Percentiles rank a stretch among this genome's conserved stretches.
Conservation (phyloP, 1,284 basidiomycete genomes). For the Apiotrichum mycotoxinovorans region DNA sequence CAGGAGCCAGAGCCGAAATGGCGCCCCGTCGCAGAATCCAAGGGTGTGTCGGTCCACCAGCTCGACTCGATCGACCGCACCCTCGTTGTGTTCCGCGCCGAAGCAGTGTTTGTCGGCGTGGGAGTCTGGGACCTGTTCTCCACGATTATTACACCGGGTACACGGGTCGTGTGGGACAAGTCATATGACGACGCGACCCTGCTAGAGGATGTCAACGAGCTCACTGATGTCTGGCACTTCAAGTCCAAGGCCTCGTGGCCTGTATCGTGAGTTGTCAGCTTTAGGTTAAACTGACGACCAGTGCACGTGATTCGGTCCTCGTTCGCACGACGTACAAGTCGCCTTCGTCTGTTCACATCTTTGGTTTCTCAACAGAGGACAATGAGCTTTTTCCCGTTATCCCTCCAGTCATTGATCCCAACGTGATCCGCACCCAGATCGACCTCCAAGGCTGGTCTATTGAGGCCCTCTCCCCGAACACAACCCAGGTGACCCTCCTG, state of each 20-base stretch:
- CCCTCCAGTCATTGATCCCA: constrained; percentile 63
- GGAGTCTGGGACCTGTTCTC: constrained; percentile 95
- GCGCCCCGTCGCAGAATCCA: constrained; percentile 74
- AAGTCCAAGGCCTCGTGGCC: constrained; percentile 88
- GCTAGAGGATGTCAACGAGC: constrained; percentile 84
- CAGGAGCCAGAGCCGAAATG: constrained; percentile 99
- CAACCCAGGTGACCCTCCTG: constrained; percentile 86
- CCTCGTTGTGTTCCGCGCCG: constrained; percentile 90
- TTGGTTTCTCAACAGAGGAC: constrained; percentile 91
- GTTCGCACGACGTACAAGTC: constrained; percentile 97
- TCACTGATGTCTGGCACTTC: constrained; percentile 88
- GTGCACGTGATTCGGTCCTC: constrained; percentile 83
- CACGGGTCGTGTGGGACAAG: constrained; percentile 83
- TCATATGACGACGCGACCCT: constrained; percentile 78
- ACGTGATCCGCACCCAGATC: constrained; percentile 86
- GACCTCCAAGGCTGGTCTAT: constrained; percentile 97
- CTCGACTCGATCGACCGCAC: constrained; percentile 97
- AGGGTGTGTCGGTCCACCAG: constrained; percentile 89
- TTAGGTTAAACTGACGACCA: constrained; percentile 43
- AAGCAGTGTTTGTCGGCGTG: constrained; percentile 95
- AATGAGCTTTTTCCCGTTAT: constrained; percentile 76
- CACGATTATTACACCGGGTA: constrained; percentile 77
- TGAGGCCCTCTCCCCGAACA: constrained; percentile 90
- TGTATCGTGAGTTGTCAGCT: constrained; percentile 62
- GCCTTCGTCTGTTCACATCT: constrained; percentile 89